Percentiles rank a stretch among this genome's conserved stretches.
Conservation (phyloP, 495 filamentous ascomycete species). For the Hamigera avellanea region DNA sequence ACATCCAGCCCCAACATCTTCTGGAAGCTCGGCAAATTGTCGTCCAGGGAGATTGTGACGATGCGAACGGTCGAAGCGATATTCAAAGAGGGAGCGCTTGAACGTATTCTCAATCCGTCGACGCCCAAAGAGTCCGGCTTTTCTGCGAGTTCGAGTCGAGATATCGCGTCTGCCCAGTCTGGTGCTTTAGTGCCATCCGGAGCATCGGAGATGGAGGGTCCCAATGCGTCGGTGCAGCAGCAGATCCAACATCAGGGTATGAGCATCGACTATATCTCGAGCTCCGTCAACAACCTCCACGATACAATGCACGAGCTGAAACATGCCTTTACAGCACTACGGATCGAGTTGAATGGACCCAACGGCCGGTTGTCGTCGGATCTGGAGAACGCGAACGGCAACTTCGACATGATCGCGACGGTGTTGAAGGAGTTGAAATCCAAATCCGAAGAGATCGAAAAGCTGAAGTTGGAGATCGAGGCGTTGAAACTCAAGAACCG, state of each 20-base stretch:
- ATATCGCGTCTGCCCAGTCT: conserved; percentile 10
- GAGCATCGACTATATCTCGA: conserved; percentile 34
- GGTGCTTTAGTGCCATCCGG: conserved; percentile 20
- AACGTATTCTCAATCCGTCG: conserved; percentile 16
- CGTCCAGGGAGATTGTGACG: conserved; percentile 34
- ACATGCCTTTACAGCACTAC: conserved; percentile 29
- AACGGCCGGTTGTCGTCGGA: conserved; percentile 9
- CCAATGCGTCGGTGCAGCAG: conserved; percentile 18
- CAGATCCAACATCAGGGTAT: conserved; percentile 32
- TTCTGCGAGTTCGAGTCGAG: conserved; percentile 7
- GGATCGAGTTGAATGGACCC: conserved; percentile 29
- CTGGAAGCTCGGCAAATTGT: conserved; percentile 35
- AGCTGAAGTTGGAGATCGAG: conserved; percentile 33
- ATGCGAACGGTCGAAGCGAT: conserved; percentile 33
- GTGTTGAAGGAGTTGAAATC: conserved; percentile 32
- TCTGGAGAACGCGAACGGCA: conserved; percentile 7
- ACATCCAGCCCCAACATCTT: conserved; percentile 27
- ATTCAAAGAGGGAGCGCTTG: conserved; percentile 26
- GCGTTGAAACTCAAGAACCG: conserved; percentile 31
- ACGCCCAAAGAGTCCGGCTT: conserved; percentile 10
- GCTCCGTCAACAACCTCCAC: conserved; percentile 31
- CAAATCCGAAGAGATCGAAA: conserved; percentile 37
- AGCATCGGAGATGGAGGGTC: conserved; percentile 7
- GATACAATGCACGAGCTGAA: conserved; percentile 38
- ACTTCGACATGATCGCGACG: conserved; percentile 32